Evolutionary conservation across 768 basidiomycete species (phyloP).

Genomic region (Zangia roseola): DNA sequence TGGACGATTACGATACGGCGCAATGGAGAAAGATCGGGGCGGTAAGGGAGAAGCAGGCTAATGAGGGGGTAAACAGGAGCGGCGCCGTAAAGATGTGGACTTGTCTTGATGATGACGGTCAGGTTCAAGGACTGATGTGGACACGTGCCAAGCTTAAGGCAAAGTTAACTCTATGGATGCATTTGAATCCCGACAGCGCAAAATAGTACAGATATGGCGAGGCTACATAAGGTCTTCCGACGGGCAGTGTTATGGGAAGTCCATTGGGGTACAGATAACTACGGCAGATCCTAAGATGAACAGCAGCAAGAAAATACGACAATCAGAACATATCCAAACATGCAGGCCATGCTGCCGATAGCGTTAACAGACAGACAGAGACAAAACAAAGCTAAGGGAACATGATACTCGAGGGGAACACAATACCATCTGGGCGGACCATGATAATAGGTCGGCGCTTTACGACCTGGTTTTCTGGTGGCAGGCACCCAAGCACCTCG

Average conservation of each 20-base stretch:
- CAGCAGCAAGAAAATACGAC: slow-evolving; percentile 24
- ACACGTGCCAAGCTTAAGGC: background rate
- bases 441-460: slow-evolving; percentile 81
- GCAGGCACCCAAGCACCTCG: slow-evolving; percentile 80
- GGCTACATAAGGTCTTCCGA: slow-evolving; percentile 33
- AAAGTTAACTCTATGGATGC: slow-evolving; percentile 21
- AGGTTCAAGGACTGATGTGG: background rate
- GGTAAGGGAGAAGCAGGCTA: background rate
- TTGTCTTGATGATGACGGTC: no score
- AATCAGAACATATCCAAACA: slow-evolving; percentile 17
- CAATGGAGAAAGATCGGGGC: slow-evolving; percentile 17
- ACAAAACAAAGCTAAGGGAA: slow-evolving; percentile 58
- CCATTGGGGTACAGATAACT: slow-evolving; percentile 34
- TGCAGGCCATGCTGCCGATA: slow-evolving; percentile 31
- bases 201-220: slow-evolving; percentile 25
- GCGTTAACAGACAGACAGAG: slow-evolving; percentile 18
- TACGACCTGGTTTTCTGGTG: slow-evolving; percentile 61
- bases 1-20: slow-evolving; percentile 24
- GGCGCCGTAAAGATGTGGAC: slow-evolving; percentile 4
- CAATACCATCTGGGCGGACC: slow-evolving; percentile 80
- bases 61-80: background rate
- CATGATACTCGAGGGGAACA: slow-evolving; percentile 80
- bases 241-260: slow-evolving; percentile 20
- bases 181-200: slow-evolving; percentile 18
- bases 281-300: slow-evolving; percentile 30